Evolutionary conservation across 768 basidiomycete species (phyloP).

Genomic region (Fomitopsis pulvina): DNA sequence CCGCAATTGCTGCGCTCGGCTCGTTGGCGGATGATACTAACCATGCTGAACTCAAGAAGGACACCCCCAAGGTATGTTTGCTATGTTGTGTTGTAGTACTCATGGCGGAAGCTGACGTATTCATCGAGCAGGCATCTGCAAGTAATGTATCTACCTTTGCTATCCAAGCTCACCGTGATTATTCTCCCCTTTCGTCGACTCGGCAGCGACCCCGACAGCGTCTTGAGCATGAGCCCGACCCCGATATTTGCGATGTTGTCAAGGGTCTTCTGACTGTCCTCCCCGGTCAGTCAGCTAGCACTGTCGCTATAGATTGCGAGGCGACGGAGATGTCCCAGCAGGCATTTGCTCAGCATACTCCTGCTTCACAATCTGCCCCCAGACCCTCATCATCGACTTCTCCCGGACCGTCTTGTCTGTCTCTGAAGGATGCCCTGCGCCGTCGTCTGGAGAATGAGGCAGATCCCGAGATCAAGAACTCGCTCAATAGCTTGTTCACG

Average conservation of each 20-base stretch:
- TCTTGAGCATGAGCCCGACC: neutral
- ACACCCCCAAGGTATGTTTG: neutral
- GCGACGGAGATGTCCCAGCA: slow-evolving; percentile 19
- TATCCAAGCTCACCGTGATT: neutral
- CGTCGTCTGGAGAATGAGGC: slow-evolving; percentile 9
- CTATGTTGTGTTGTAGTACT: neutral
- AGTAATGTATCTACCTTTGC: no score
- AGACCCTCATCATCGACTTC: neutral
- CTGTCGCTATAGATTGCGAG: slow-evolving; percentile 8
- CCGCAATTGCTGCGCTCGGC: neutral
- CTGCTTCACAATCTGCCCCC: neutral
- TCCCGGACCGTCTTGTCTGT: neutral
- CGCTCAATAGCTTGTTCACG: slow-evolving; percentile 10
- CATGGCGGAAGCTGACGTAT: no score
- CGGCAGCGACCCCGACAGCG: neutral
- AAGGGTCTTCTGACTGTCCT: slow-evolving; percentile 5
- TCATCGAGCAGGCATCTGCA: no score
- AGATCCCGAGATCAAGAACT: slow-evolving; percentile 11
- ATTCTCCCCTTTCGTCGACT: neutral
- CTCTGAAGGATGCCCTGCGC: slow-evolving; percentile 13
- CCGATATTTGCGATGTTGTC: neutral
- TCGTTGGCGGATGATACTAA: neutral
- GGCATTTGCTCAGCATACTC: neutral
- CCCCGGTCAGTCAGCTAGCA: neutral
- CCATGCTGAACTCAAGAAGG: neutral